These are phyloP conservation scores for Candida anglica DNA, from an alignment of 805 yeast genomes.

Conservation along the genomic window DNA sequence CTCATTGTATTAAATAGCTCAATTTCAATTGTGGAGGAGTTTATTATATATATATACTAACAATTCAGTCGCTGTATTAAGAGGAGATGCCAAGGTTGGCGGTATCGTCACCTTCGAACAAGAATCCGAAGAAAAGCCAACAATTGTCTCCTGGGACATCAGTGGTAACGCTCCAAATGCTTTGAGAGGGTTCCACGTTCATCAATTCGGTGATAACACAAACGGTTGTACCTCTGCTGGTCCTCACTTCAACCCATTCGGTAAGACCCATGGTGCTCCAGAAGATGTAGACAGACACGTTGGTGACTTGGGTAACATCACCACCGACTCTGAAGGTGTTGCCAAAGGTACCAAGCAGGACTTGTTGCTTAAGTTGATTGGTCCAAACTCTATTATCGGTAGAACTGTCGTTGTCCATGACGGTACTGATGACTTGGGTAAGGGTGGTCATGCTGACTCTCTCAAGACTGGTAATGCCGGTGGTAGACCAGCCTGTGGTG, in stretches of 20 bases:
- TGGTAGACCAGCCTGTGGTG: constrained; percentile 98
- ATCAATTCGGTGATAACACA: constrained; percentile 97
- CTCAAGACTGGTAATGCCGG: constrained; percentile 97
- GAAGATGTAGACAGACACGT: constrained; percentile 77
- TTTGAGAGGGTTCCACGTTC: constrained; percentile 95
- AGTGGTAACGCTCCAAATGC: constrained; percentile 86
- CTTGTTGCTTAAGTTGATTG: constrained; percentile 71
- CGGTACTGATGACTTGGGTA: constrained; percentile 91
- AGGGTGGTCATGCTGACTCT: constrained; percentile 89
- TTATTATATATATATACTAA: constrained; percentile 9
- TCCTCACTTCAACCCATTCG: constrained; percentile 92
- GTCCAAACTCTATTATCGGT: constrained; percentile 85
- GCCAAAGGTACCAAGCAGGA: constrained; percentile 91
- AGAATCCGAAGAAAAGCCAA: constrained; percentile 70
- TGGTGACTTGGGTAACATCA: constrained; percentile 95
- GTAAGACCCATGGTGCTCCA: constrained; percentile 90
- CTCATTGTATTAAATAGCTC: not conserved
- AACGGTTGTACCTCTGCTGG: constrained; percentile 99
- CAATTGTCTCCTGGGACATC: constrained; percentile 85
- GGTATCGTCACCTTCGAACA: constrained; percentile 91
- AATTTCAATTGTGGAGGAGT: not conserved
- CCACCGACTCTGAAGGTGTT: constrained; percentile 81
- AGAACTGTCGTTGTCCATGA: constrained; percentile 94
- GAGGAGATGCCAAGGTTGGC: constrained; percentile 88
- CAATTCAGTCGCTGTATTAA: constrained; percentile 79